Evolutionary conservation across 2,329 filamentous ascomycete genomes (phyloP).

Genomic region (Trichophyton schoenleinii): DNA sequence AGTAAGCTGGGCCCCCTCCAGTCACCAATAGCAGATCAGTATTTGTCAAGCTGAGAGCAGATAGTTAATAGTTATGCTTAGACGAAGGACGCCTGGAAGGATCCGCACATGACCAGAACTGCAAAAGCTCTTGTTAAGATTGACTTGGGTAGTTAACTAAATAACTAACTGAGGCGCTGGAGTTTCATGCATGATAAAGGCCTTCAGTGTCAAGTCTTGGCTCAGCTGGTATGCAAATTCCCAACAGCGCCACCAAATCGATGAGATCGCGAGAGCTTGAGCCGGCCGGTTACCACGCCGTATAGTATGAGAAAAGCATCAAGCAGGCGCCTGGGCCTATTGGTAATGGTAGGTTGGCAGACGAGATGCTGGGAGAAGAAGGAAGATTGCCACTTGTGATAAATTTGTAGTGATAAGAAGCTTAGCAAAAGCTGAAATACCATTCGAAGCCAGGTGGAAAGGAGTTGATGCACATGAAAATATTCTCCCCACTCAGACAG

Average conservation of each 20-base stretch:
- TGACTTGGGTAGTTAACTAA: neutral
- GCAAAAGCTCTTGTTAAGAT: neutral
- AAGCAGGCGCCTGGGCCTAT: neutral
- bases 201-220: neutral
- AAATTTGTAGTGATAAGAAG: neutral
- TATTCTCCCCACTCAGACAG: neutral
- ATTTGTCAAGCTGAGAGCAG: neutral
- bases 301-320: neutral
- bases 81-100: neutral
- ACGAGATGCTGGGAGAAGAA: neutral
- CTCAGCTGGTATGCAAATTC: slow-evolving; percentile 1
- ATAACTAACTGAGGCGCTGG: neutral
- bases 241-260: neutral
- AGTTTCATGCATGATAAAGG: neutral
- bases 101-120: slow-evolving; percentile 1
- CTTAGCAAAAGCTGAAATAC: too few relatives aligned
- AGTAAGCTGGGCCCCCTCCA: neutral
- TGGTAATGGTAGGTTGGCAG: neutral
- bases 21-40: neutral
- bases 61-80: neutral
- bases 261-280: neutral
- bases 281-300: neutral
- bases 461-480: neutral
- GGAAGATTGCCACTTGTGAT: neutral
- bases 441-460: too few relatives aligned